A percentile compares a stretch with the other conserved stretches of the same genome.
These are phyloP conservation scores for Chlorella vulgaris DNA, from an alignment of 139 green algal species.

Conservation along the genomic window DNA sequence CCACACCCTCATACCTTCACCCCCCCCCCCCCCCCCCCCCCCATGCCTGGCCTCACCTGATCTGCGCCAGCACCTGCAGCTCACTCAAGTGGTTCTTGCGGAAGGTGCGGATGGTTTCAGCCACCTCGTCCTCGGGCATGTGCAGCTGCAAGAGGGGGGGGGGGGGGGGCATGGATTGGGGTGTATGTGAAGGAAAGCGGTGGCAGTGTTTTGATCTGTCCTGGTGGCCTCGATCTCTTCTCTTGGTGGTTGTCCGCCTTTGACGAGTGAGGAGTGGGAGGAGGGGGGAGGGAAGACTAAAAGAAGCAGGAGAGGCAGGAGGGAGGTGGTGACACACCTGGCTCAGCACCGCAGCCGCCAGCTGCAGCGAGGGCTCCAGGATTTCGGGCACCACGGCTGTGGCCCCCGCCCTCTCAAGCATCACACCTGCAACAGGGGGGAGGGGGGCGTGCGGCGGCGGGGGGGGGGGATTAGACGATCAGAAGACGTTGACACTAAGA, in stretches of 20 bases:
- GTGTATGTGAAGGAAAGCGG: neutral
- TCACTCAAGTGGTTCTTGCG: slow-evolving; percentile 61
- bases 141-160: slow-evolving; percentile 18
- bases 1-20: too few relatives aligned
- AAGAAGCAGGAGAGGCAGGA: too few relatives aligned
- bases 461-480: neutral
- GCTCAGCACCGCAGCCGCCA: slow-evolving; percentile 89
- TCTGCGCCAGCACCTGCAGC: slow-evolving; percentile 57
- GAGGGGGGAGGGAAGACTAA: too few relatives aligned
- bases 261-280: too few relatives aligned
- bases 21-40: too few relatives aligned
- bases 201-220: too few relatives aligned
- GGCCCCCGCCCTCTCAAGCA: slow-evolving; percentile 95
- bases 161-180: neutral
- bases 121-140: slow-evolving; percentile 81
- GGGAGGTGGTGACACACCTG: slow-evolving; percentile 58
- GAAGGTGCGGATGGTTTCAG: slow-evolving; percentile 73
- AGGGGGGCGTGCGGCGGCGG: neutral
- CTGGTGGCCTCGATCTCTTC: too few relatives aligned
- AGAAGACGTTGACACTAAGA: neutral
- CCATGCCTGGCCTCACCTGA: slow-evolving; percentile 20
- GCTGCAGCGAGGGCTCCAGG: slow-evolving; percentile 95
- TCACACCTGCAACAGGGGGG: slow-evolving; percentile 76
- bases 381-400: slow-evolving; percentile 97
- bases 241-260: too few relatives aligned